These are phyloP conservation scores for Castanea mollissima DNA, from an alignment of 306 rosid genomes.

Conservation along the genomic window DNA sequence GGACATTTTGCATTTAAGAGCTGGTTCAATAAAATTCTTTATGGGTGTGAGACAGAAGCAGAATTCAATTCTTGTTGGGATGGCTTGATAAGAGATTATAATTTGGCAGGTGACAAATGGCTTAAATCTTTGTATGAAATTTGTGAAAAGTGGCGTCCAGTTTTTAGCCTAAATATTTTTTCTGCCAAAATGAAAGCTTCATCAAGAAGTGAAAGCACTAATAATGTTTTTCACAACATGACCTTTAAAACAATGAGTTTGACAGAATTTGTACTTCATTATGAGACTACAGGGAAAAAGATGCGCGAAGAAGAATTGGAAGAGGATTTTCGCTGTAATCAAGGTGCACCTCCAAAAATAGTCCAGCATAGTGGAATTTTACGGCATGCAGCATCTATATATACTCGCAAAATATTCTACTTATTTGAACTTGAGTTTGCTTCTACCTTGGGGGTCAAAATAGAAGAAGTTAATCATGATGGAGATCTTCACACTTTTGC, in stretches of 20 bases:
- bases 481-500: no score
- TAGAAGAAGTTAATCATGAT: no score
- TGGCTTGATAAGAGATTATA: neutral
- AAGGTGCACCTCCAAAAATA: no score
- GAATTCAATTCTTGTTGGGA: neutral
- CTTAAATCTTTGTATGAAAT: neutral
- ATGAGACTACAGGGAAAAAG: neutral
- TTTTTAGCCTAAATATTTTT: neutral
- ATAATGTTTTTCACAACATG: neutral
- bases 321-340: no score
- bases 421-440: no score
- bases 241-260: neutral
- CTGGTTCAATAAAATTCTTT: neutral
- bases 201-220: neutral
- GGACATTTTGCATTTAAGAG: neutral
- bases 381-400: no score
- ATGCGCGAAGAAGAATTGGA: no score
- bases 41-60: neutral
- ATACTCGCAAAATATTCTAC: no score
- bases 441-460: no score
- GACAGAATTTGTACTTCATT: neutral
- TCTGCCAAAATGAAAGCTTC: neutral
- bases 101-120: neutral
- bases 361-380: no score
- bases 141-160: neutral